These are phyloP conservation scores for Inonotus obliquus DNA, from an alignment of 1,284 basidiomycete species.

Conservation along the genomic window DNA sequence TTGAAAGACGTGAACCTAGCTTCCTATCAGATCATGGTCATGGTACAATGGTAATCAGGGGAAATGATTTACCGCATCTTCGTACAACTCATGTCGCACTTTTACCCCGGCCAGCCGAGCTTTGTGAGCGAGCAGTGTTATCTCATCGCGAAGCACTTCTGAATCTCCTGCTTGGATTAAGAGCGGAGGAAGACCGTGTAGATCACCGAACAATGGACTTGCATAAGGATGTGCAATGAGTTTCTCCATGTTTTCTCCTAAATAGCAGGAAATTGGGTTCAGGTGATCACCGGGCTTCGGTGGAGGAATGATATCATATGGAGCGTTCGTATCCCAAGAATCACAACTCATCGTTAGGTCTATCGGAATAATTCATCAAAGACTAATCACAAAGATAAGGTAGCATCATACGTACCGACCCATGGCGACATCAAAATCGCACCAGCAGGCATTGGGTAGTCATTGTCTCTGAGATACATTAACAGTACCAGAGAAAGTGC, in stretches of 20 bases:
- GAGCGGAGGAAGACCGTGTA: slow-evolving; percentile 83
- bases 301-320: slow-evolving; percentile 75
- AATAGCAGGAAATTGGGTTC: slow-evolving; percentile 90
- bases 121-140: slow-evolving; percentile 91
- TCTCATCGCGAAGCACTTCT: slow-evolving; percentile 91
- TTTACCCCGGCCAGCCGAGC: slow-evolving; percentile 84
- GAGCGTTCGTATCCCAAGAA: slow-evolving; percentile 92
- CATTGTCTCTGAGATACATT: slow-evolving; percentile 89
- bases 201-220: slow-evolving; percentile 92
- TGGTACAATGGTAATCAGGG: neutral
- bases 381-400: neutral
- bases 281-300: slow-evolving; percentile 79
- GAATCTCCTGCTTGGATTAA: slow-evolving; percentile 93
- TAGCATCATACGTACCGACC: slow-evolving; percentile 63
- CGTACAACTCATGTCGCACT: slow-evolving; percentile 89
- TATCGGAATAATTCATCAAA: slow-evolving; percentile 26
- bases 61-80: slow-evolving; percentile 74
- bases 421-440: slow-evolving; percentile 89
- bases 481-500: slow-evolving; percentile 82
- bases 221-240: slow-evolving; percentile 96
- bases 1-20: slow-evolving; percentile 87
- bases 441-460: slow-evolving; percentile 75
- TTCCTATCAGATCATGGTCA: too few species aligned
- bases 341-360: slow-evolving; percentile 95
- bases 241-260: slow-evolving; percentile 75